Evolutionary conservation across 1,139 yeast genomes (phyloP).

Genomic region (Sugiyamaella neomexicana): DNA sequence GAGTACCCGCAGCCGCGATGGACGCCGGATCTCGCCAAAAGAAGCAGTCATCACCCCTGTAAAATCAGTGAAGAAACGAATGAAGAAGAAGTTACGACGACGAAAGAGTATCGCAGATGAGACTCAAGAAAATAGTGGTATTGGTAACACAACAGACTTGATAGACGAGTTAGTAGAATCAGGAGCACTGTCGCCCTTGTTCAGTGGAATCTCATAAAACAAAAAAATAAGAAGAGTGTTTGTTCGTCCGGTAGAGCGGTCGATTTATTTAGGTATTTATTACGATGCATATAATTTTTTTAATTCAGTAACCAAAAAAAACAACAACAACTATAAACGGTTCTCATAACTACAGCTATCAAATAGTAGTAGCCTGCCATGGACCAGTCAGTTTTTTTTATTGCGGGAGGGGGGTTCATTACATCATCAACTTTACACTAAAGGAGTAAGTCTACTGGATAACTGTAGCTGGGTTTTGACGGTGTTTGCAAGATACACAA

Average conservation of each 20-base stretch:
- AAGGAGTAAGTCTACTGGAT: slow-evolving; percentile 70
- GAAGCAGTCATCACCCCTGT: slow-evolving; percentile 43
- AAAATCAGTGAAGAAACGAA: slow-evolving; percentile 27
- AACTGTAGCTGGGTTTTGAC: slow-evolving; percentile 83
- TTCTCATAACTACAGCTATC: too few relatives aligned
- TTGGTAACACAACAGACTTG: slow-evolving; percentile 31
- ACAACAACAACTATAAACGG: too few relatives aligned
- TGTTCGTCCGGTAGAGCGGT: not conserved
- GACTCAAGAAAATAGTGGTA: slow-evolving; percentile 12
- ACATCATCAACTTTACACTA: slow-evolving; percentile 35
- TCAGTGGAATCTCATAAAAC: slow-evolving; percentile 33
- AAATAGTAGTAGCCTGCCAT: too few relatives aligned
- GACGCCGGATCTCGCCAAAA: slow-evolving; percentile 26
- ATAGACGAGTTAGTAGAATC: slow-evolving; percentile 41
- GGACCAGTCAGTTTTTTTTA: too few relatives aligned
- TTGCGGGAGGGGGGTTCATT: slow-evolving; percentile 8
- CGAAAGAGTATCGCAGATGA: slow-evolving; percentile 28
- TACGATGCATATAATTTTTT: slow-evolving; percentile 15
- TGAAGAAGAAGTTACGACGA: slow-evolving; percentile 27
- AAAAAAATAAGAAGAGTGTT: not conserved
- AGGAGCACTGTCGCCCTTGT: slow-evolving; percentile 41
- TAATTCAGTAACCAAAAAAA: not conserved
- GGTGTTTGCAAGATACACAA: slow-evolving; percentile 80
- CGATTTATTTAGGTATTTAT: slow-evolving; percentile 18
- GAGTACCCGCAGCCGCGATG: slow-evolving; percentile 18